phyloP scores from a whole-genome alignment of 1,284 basidiomycete species.

The Inonotus obliquus region DNA sequence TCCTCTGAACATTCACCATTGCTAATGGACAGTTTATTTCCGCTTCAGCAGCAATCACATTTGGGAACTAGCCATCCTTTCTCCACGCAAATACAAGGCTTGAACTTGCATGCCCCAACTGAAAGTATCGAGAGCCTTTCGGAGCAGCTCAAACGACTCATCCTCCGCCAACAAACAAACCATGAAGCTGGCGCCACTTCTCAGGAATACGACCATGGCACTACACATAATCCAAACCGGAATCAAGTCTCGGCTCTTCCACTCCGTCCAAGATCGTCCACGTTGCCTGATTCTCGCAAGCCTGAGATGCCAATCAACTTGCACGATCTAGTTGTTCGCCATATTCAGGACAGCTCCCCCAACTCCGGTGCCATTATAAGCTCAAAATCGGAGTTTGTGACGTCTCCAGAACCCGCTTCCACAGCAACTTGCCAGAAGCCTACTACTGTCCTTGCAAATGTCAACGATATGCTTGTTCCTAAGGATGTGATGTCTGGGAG shows the following conservation, averaged over 20 bases:
- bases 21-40: neutral
- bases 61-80: neutral
- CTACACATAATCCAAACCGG: neutral
- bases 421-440: neutral
- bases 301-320: constrained; percentile 16
- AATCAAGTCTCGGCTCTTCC: neutral
- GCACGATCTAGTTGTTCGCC: constrained; percentile 10
- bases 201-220: constrained; percentile 1
- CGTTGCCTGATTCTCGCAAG: neutral
- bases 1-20: constrained; percentile 24
- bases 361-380: neutral
- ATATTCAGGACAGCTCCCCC: neutral
- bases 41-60: neutral
- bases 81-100: neutral
- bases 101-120: constrained; percentile 2
- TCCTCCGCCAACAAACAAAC: constrained; percentile 29
- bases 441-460: neutral
- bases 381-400: neutral
- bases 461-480: neutral
- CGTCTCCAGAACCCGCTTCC: neutral
- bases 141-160: constrained; percentile 31
- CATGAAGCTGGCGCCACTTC: neutral
- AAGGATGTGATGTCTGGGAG: constrained; percentile 18
- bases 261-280: neutral
- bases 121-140: constrained; percentile 23